A percentile compares a stretch with the other conserved stretches of the same genome.
Conservation (phyloP, 257 asterid species). For the Petrea volubilis region DNA sequence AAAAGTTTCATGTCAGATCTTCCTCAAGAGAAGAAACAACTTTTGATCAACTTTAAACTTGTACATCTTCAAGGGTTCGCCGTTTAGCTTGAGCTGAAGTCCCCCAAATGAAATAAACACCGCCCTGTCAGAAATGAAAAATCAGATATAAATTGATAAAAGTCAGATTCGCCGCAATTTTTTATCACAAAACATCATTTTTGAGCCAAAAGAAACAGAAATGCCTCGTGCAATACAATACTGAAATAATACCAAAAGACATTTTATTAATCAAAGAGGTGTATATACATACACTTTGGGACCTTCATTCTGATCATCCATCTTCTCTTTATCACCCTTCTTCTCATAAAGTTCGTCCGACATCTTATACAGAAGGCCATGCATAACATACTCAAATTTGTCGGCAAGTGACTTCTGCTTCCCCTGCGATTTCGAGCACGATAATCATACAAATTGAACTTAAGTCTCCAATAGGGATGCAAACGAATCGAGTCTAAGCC, state of each 20-base stretch:
- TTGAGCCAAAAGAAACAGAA: background rate
- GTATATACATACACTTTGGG: constrained; percentile 55
- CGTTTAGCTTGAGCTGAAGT: constrained; percentile 79
- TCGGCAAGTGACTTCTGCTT: constrained; percentile 70
- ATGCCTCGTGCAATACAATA: background rate
- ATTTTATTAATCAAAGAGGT: background rate
- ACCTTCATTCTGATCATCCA: constrained; percentile 24
- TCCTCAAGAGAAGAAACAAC: constrained; percentile 83
- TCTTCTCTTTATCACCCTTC: constrained; percentile 35
- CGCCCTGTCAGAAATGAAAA: constrained; percentile 41
- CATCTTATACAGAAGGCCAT: constrained; percentile 81
- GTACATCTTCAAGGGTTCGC: constrained; percentile 52
- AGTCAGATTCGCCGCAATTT: too few species aligned
- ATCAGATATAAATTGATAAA: background rate
- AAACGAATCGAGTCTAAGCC: too few species aligned
- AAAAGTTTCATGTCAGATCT: constrained; percentile 40
- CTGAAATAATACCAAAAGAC: background rate
- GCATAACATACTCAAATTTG: constrained; percentile 93
- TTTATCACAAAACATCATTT: too few species aligned
- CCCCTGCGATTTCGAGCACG: constrained; percentile 44
- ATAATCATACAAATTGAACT: background rate
- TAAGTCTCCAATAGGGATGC: background rate
- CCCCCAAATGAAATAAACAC: constrained; percentile 85
- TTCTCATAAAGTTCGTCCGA: too few species aligned
- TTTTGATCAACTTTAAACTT: constrained; percentile 63